Evolutionary conservation across 305 asterid species (phyloP).

Genomic region (Withania somnifera): DNA sequence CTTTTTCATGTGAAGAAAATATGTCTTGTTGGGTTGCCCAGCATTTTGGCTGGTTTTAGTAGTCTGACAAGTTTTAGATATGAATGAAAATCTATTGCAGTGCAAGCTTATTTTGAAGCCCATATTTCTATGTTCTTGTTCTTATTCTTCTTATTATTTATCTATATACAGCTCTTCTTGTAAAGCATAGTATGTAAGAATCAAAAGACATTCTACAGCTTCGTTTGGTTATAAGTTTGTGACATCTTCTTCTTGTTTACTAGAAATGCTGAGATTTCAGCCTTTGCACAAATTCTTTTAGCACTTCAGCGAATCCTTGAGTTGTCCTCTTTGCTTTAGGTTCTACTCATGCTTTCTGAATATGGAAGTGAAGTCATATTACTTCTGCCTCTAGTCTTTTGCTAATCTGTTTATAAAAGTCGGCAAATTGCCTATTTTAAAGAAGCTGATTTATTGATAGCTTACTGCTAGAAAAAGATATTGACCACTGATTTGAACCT

Average conservation of each 20-base stretch:
- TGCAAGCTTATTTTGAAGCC: too few species aligned
- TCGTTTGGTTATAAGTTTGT: background rate
- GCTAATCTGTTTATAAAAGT: background rate
- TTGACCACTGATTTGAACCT: background rate
- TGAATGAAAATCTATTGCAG: background rate
- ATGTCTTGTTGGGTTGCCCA: background rate
- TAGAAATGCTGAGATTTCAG: background rate
- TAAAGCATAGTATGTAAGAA: background rate
- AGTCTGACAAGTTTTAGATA: background rate
- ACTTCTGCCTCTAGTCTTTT: background rate
- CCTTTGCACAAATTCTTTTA: background rate
- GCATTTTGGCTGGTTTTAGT: background rate
- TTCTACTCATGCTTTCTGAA: background rate
- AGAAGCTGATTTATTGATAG: background rate
- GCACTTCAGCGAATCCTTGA: background rate
- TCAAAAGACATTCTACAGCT: background rate
- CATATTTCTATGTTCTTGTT: background rate
- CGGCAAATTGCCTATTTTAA: background rate
- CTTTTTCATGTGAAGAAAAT: conserved; percentile 2
- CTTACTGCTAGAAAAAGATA: background rate
- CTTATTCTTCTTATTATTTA: background rate
- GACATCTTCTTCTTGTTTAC: background rate
- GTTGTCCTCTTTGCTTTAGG: background rate
- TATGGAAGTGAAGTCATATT: background rate
- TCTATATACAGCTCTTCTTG: background rate